Evolutionary conservation across 2,329 filamentous ascomycete genomes (phyloP), one percentile per base, ranked within the genome.

Genomic region (Paraphaeosphaeria minitans): DNA sequence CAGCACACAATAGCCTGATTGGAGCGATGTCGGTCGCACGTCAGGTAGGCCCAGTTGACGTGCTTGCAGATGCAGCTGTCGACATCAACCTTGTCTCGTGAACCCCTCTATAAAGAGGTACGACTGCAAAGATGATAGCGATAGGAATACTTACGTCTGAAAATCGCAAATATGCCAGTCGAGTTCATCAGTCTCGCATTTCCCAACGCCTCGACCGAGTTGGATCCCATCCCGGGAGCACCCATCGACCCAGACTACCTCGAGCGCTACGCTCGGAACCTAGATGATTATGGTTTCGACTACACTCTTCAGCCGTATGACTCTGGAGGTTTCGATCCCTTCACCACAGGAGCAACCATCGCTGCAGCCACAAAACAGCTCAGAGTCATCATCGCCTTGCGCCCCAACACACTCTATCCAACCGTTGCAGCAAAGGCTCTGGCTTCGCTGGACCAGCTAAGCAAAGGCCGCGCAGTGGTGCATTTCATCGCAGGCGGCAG

Each of bases 401-500:
- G 85, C 1, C 85, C 85, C 31, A 88, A 88, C 76, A 87, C 84
- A 0, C 68, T 87, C 8, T 87, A 85, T 66, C 85, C 85, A 4
- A 88, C 85, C 1, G 85, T 87, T 0, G 85, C 85, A 0, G 85
- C 85, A 43, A 87, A 87, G 71, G 81, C 84, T 3, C 80, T 88
- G 1, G 84, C 85, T 1, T 87, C 85, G 0, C 81, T 88, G 0
- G 85, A 87, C 62, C 85, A 87, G 61, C 81, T 87, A 27, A 83
- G 83, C 68, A 74, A 71, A 3, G 85, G 85, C 8, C 82, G 85
- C 10, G 85, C 81, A 4, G 85, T 87, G 0, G 85, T 87, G 12
- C 85, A 88, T 65, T 86, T 87, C 66, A 87, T 88, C 61, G 85
- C 85, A 0, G 85, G 85, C 29, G 85, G 85, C 49, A 86, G 80